phyloP scores from a whole-genome alignment of 192 early-diverging fungal species.

The Dimargaris cristalligena region DNA sequence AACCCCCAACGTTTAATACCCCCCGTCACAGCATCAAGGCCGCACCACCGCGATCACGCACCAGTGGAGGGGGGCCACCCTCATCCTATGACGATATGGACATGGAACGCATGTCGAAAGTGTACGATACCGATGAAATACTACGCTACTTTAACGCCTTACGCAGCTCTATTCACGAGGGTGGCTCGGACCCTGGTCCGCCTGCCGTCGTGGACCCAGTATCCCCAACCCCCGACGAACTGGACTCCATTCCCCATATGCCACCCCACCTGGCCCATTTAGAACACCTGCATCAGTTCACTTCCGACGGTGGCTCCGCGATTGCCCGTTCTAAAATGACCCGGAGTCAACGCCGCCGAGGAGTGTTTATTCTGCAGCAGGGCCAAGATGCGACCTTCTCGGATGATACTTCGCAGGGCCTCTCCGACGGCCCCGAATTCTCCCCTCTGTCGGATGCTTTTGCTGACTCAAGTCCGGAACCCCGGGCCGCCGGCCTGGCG shows the following conservation, averaged over 20 bases:
- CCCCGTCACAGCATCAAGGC: neutral
- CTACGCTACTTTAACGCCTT: constrained; percentile 2
- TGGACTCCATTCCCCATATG: neutral
- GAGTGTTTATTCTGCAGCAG: neutral
- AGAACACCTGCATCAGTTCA: neutral
- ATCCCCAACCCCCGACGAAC: neutral
- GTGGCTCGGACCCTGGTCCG: neutral
- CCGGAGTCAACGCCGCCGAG: constrained; percentile 9
- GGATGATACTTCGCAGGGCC: too few relatives aligned
- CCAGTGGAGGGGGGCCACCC: neutral
- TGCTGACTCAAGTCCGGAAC: too few relatives aligned
- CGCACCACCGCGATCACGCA: neutral
- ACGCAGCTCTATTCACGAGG: neutral
- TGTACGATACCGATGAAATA: constrained; percentile 9
- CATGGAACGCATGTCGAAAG: constrained; percentile 3
- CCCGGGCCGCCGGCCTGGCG: too few relatives aligned
- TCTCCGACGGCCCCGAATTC: too few relatives aligned
- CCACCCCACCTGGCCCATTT: constrained; percentile 10
- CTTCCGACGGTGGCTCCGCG: neutral
- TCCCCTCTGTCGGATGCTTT: too few relatives aligned
- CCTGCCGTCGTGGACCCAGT: neutral
- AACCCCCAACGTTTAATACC: neutral
- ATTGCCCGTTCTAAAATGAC: constrained; percentile 5
- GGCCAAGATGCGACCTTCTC: neutral
- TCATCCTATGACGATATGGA: constrained; percentile 9